Base-by-base conservation (phyloP, 2,329 filamentous ascomycete genomes). In the Coleophoma crateriformis region DNA sequence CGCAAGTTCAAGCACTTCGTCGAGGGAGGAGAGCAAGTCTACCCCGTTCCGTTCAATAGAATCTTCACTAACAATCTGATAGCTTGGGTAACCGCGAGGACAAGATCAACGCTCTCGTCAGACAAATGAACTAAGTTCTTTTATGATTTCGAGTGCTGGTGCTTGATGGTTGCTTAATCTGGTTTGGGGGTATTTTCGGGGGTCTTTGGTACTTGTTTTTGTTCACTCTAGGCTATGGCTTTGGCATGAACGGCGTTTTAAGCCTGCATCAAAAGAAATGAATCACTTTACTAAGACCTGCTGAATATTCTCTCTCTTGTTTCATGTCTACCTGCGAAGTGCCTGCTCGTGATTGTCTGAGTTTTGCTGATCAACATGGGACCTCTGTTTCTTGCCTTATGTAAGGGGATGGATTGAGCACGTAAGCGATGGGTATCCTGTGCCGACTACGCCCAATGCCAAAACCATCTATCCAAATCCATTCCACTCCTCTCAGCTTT, bases 1-100 rank as follows among this genome's bases (percentile, higher is more conserved):
- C 83, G 94, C 77, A 99, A 97, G 82, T 97, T 97, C 56, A 47
- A 90, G 82, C 91, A 97, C 81, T 97, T 89, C 79, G 88, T 97
- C 58, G 88, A 96, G 82, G 94, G 92, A 76, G 94, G 94, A 86
- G 94, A 99, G 76, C 6, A 27, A 7, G 27, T 27, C 27, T 27
- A 27, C 27, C 27, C 27, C 8, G 6, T 27, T 27, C 27, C 27
- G 27, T 27, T 27, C 6, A 27, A 27, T 7, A 27, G 27, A 27
- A 3, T 10, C 27, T 27, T 27, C 8, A 27, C 27, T 27, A 27
- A 27, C 27, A 27, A 7, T 7, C 27, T 7, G 2, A 7, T 27
- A 27, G 27, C 27, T 79, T 95, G 65, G 94, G 94, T 73, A 97
- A 99, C 85, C 88, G 94, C 63, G 94, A 99, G 82, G 91, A 97